A percentile compares a stretch with the other conserved stretches of the same genome.
These are phyloP conservation scores for Kwoniella dendrophila DNA, from an alignment of 768 basidiomycete genomes.

Conservation along the genomic window DNA sequence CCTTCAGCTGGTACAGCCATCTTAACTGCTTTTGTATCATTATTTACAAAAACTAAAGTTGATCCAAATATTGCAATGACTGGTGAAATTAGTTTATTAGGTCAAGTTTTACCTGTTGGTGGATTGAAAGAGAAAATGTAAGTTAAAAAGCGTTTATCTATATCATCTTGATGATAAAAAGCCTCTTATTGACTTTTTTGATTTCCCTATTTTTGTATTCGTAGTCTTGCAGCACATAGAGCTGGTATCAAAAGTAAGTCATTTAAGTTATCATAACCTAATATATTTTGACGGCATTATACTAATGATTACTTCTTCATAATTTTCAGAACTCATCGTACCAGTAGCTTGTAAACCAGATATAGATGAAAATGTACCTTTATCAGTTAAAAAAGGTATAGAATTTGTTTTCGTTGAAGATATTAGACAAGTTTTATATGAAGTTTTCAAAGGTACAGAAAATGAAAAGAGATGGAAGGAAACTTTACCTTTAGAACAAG, in stretches of 20 bases:
- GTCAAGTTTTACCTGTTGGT: constrained; percentile 93
- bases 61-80: constrained; percentile 95
- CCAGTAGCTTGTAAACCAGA: constrained; percentile 78
- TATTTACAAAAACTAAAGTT: constrained; percentile 83
- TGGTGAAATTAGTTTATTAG: constrained; percentile 93
- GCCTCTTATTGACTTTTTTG: neutral
- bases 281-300: constrained; percentile 61
- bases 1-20: constrained; percentile 96
- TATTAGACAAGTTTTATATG: constrained; percentile 82
- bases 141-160: constrained; percentile 22
- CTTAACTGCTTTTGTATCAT: constrained; percentile 82
- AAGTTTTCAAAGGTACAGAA: constrained; percentile 73
- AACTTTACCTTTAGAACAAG: constrained; percentile 58
- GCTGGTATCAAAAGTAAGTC: constrained; percentile 83
- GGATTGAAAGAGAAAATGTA: constrained; percentile 70
- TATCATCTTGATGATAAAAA: neutral
- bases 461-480: constrained; percentile 70
- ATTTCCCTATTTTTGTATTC: too few species aligned
- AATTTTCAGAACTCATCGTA: constrained; percentile 53
- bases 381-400: constrained; percentile 92
- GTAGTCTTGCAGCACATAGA: constrained; percentile 91
- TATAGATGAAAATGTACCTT: constrained; percentile 96
- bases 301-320: constrained; percentile 27
- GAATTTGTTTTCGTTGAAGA: constrained; percentile 94
- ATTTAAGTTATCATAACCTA: too few species aligned